A percentile compares a stretch with the other conserved stretches of the same genome.
Conservation (phyloP, 371 early-diverging fungal species). For the Mortierella sp. region DNA sequence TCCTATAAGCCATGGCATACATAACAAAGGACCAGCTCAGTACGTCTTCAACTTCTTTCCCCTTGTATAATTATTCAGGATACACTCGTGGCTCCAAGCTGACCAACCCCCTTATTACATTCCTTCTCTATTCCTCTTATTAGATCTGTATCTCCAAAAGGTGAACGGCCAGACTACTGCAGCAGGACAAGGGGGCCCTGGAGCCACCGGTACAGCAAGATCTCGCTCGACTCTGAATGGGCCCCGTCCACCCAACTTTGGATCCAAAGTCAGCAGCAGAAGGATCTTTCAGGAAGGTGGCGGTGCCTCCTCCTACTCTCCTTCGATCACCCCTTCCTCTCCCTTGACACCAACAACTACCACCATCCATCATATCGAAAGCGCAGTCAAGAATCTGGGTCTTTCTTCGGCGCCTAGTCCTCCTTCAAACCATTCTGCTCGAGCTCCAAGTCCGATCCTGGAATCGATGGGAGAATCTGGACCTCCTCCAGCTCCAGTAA, state of each 20-base stretch:
- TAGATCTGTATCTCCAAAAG: slow-evolving; percentile 52
- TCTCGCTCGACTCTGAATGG: slow-evolving; percentile 51
- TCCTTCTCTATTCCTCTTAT: background rate
- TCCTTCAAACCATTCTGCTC: background rate
- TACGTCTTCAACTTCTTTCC: slow-evolving; percentile 10
- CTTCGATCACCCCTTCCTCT: slow-evolving; percentile 15
- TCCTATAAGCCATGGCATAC: slow-evolving; percentile 36
- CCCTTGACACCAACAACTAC: slow-evolving; percentile 17
- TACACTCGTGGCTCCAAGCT: background rate
- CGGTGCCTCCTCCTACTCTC: slow-evolving; percentile 8
- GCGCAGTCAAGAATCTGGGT: slow-evolving; percentile 34
- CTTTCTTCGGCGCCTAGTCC: slow-evolving; percentile 28
- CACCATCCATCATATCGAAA: slow-evolving; percentile 25
- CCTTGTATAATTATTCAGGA: background rate
- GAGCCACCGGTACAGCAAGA: slow-evolving; percentile 35
- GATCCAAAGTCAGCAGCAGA: slow-evolving; percentile 33
- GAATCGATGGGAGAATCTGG: slow-evolving; percentile 55
- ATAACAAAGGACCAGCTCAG: slow-evolving; percentile 57
- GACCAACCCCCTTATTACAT: background rate
- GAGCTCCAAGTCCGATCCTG: slow-evolving; percentile 37
- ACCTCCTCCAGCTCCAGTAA: slow-evolving; percentile 14
- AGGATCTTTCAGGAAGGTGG: slow-evolving; percentile 45
- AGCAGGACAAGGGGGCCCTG: slow-evolving; percentile 15
- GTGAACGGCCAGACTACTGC: slow-evolving; percentile 30
- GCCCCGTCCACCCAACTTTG: slow-evolving; percentile 54